Percentiles rank a stretch among this genome's conserved stretches.
These are phyloP conservation scores for Zasmidium angulare DNA, from an alignment of 2,329 filamentous ascomycete species.

Conservation along the genomic window DNA sequence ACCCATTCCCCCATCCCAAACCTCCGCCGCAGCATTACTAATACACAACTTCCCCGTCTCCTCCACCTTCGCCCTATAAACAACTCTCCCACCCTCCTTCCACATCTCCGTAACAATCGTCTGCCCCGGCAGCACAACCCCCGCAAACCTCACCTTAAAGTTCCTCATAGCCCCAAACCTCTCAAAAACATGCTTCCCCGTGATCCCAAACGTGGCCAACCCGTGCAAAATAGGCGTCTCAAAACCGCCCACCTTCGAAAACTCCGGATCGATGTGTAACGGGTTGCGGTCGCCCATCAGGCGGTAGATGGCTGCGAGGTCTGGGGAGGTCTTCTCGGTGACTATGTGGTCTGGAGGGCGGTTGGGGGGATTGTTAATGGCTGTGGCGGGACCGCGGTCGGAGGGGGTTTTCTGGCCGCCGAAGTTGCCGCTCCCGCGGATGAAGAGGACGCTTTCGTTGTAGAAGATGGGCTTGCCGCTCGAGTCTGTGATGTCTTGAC, in stretches of 20 bases:
- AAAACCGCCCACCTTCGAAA: conserved; percentile 94
- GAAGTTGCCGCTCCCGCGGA: conserved; percentile 86
- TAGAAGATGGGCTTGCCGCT: conserved; percentile 90
- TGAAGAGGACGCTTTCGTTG: conserved; percentile 91
- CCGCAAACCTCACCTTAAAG: conserved; percentile 88
- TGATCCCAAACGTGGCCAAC: conserved; percentile 87
- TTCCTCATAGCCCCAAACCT: conserved; percentile 81
- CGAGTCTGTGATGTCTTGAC: conserved; percentile 78
- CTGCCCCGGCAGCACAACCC: conserved; percentile 80
- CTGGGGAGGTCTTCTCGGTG: conserved; percentile 81
- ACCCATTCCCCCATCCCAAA: conserved; percentile 51
- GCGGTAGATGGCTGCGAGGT: conserved; percentile 91
- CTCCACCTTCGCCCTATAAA: conserved; percentile 85
- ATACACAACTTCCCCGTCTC: conserved; percentile 90
- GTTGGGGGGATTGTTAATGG: conserved; percentile 74
- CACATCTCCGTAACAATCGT: conserved; percentile 91
- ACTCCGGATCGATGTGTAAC: conserved; percentile 89
- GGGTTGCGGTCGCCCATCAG: conserved; percentile 95
- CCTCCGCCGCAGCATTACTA: conserved; percentile 72
- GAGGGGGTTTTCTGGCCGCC: conserved; percentile 74
- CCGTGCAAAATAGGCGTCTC: conserved; percentile 91
- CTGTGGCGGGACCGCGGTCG: conserved; percentile 77
- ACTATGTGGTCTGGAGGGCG: conserved; percentile 78
- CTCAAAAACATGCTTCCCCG: conserved; percentile 87
- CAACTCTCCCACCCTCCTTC: conserved; percentile 72